These are phyloP conservation scores for Cucurbita maxima DNA, from an alignment of 306 rosid genomes.

Conservation along the genomic window DNA sequence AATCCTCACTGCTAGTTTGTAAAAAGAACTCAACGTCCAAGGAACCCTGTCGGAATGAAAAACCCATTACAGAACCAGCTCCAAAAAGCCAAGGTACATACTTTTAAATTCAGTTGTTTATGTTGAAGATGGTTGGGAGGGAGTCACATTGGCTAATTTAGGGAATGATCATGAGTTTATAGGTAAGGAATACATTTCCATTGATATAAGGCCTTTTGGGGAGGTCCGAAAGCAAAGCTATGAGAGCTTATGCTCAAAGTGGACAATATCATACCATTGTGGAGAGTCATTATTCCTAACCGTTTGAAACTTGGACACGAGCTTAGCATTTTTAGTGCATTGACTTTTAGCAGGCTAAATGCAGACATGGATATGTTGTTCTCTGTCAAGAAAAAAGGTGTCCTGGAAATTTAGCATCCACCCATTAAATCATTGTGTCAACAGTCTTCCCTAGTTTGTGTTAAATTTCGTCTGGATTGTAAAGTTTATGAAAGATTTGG, in stretches of 20 bases:
- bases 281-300: too few species aligned
- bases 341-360: neutral
- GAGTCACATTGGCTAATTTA: too few species aligned
- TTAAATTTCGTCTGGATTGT: neutral
- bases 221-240: too few species aligned
- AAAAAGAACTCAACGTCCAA: slow-evolving; percentile 13
- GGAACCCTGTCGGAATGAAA: slow-evolving; percentile 21
- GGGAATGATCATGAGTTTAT: too few species aligned
- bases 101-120: neutral
- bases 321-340: neutral
- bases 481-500: neutral
- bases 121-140: too few species aligned
- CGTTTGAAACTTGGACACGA: neutral
- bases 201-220: too few species aligned
- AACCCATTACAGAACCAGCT: slow-evolving; percentile 23
- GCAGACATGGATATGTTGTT: neutral
- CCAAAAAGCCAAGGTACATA: slow-evolving; percentile 42
- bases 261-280: too few species aligned
- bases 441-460: neutral
- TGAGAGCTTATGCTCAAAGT: too few species aligned
- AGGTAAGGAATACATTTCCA: too few species aligned
- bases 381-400: neutral
- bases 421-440: neutral
- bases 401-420: neutral
- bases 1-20: slow-evolving; percentile 37